Conservation (phyloP, 495 filamentous ascomycete species). For the Penicillium ochrochloron region DNA sequence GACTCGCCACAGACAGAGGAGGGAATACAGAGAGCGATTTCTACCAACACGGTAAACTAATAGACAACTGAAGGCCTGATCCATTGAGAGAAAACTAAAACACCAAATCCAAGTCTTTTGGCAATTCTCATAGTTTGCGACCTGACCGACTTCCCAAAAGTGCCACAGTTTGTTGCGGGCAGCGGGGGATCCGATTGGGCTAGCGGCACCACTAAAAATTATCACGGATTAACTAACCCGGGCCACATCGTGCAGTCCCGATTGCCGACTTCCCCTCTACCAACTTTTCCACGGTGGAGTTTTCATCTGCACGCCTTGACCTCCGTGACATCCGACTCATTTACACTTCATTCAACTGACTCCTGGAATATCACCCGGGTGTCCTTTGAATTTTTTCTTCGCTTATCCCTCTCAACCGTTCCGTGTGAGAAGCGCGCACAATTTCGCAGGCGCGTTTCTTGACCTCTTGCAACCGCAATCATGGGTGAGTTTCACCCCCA, state of each 20-base stretch:
- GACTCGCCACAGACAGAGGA: neutral
- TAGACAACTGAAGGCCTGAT: neutral
- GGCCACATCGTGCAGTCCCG: conserved; percentile 35
- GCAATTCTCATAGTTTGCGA: neutral
- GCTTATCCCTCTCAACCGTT: conserved; percentile 22
- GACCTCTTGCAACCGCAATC: conserved; percentile 65
- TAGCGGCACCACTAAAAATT: conserved; percentile 58
- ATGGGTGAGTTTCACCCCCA: conserved; percentile 70
- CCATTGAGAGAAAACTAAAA: neutral
- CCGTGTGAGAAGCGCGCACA: conserved; percentile 51
- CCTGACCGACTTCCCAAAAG: neutral
- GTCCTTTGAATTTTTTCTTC: conserved; percentile 26
- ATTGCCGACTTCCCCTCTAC: conserved; percentile 47
- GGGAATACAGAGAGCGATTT: neutral
- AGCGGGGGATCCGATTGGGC: conserved; percentile 43
- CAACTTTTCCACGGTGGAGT: conserved; percentile 47
- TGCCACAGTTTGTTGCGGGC: neutral
- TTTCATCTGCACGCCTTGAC: conserved; percentile 28
- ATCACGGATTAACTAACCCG: conserved; percentile 50
- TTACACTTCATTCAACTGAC: conserved; percentile 16
- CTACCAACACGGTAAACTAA: neutral
- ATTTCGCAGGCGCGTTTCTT: conserved; percentile 52
- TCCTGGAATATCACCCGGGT: conserved; percentile 22
- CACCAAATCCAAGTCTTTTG: neutral
- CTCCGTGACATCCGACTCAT: conserved; percentile 21